Conservation (phyloP, 1,284 basidiomycete species). For the Tetrapyrgos nigripes region DNA sequence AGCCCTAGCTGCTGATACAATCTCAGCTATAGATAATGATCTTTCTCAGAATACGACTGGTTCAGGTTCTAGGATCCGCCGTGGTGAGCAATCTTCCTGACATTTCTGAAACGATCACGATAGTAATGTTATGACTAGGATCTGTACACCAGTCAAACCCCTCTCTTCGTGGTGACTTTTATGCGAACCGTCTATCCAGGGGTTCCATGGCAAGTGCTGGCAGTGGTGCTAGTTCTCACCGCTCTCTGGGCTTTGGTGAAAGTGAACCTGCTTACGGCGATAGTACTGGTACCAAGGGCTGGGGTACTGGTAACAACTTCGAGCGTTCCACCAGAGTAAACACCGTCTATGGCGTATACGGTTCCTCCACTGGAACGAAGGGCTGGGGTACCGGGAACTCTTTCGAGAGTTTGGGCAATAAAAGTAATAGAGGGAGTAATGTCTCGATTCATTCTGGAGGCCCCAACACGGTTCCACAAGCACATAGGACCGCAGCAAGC, state of each 20-base stretch:
- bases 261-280: conserved; percentile 3
- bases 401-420: background rate
- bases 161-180: background rate
- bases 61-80: background rate
- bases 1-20: background rate
- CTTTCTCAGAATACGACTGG: background rate
- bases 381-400: conserved; percentile 5
- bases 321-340: background rate
- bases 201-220: background rate
- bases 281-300: conserved; percentile 6
- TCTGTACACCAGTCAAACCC: background rate
- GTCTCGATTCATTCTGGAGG: background rate
- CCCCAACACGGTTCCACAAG: background rate
- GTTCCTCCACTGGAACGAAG: conserved; percentile 2
- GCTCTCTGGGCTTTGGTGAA: background rate
- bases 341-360: background rate
- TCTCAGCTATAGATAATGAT: background rate
- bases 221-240: background rate
- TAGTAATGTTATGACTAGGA: background rate
- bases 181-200: background rate
- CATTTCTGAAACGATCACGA: background rate
- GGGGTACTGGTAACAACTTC: conserved; percentile 4
- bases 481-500: background rate
- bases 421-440: background rate
- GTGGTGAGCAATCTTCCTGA: background rate